Percentiles rank a stretch among this genome's conserved stretches.
Evolutionary conservation across 2,329 filamentous ascomycete genomes (phyloP).

Genomic region (Hypoxylon sp.): DNA sequence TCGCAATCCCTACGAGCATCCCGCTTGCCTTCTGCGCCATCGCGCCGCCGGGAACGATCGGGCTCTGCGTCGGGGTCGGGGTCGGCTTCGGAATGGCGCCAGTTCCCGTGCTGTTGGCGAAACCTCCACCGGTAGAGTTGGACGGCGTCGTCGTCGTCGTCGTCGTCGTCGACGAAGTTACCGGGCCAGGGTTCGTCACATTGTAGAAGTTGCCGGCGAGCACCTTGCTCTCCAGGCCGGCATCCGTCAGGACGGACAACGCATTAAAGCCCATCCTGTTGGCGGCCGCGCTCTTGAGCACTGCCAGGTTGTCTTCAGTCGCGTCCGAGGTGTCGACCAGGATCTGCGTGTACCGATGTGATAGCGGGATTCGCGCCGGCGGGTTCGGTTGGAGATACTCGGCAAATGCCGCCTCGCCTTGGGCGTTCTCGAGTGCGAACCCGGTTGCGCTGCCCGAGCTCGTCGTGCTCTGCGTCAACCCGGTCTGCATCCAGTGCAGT

Average conservation of each 20-base stretch:
- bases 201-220: slow-evolving; percentile 48
- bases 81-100: slow-evolving; percentile 27
- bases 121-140: slow-evolving; percentile 8
- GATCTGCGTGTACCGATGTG: slow-evolving; percentile 45
- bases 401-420: slow-evolving; percentile 36
- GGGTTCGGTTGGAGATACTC: slow-evolving; percentile 42
- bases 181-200: slow-evolving; percentile 45
- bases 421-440: slow-evolving; percentile 36
- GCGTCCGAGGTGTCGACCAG: slow-evolving; percentile 44
- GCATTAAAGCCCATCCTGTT: slow-evolving; percentile 41
- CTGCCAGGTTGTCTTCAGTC: slow-evolving; percentile 33
- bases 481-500: slow-evolving; percentile 55
- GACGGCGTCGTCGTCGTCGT: slow-evolving; percentile 15
- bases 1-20: slow-evolving; percentile 34
- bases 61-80: slow-evolving; percentile 12
- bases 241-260: slow-evolving; percentile 36
- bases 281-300: slow-evolving; percentile 40
- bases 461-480: slow-evolving; percentile 43
- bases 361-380: slow-evolving; percentile 42
- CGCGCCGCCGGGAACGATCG: slow-evolving; percentile 30
- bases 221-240: slow-evolving; percentile 44
- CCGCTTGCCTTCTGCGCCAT: slow-evolving; percentile 35
- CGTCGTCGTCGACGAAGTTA: slow-evolving; percentile 1
- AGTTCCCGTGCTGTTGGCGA: slow-evolving; percentile 22
- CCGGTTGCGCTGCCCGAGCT: slow-evolving; percentile 32